Percentiles rank a stretch among this genome's conserved stretches.
Evolutionary conservation across 2,329 filamentous ascomycete species (phyloP).

Genomic region (Thyridium curvatum): DNA sequence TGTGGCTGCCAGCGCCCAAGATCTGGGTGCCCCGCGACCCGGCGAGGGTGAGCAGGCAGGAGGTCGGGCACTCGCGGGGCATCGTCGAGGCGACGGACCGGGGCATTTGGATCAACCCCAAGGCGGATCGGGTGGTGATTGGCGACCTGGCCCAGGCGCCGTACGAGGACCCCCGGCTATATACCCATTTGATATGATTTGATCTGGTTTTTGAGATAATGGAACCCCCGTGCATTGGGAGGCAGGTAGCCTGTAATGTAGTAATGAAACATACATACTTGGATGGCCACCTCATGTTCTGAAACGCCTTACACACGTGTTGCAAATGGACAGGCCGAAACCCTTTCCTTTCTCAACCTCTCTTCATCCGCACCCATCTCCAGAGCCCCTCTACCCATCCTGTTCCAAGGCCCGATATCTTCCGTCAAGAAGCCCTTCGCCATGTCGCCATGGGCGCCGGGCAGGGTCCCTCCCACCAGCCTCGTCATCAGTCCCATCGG

Average conservation of each 20-base stretch:
- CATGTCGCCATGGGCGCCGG: constrained; percentile 34
- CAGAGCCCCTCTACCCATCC: constrained; percentile 44
- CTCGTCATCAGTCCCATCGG: constrained; percentile 43
- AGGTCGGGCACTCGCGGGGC: constrained; percentile 59
- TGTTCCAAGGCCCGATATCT: constrained; percentile 55
- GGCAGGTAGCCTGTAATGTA: too few relatives aligned
- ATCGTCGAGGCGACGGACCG: constrained; percentile 68
- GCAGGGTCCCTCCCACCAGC: constrained; percentile 35
- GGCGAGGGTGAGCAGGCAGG: constrained; percentile 63
- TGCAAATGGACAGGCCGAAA: constrained; percentile 41
- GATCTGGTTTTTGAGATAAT: background rate
- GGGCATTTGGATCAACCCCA: constrained; percentile 60
- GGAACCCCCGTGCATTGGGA: too few relatives aligned
- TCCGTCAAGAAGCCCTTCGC: constrained; percentile 46
- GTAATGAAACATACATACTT: background rate
- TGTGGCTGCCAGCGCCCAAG: constrained; percentile 52
- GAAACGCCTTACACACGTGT: too few relatives aligned
- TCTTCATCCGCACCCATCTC: constrained; percentile 34
- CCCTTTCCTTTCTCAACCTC: constrained; percentile 26
- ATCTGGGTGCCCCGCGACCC: constrained; percentile 74
- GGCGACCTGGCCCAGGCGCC: constrained; percentile 16
- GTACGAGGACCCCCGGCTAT: constrained; percentile 16
- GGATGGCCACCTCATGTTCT: too few relatives aligned
- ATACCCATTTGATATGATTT: background rate
- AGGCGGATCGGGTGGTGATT: constrained; percentile 9